Evolutionary conservation across 2,329 filamentous ascomycete genomes (phyloP).

Genomic region (Trichoderma harzianum): DNA sequence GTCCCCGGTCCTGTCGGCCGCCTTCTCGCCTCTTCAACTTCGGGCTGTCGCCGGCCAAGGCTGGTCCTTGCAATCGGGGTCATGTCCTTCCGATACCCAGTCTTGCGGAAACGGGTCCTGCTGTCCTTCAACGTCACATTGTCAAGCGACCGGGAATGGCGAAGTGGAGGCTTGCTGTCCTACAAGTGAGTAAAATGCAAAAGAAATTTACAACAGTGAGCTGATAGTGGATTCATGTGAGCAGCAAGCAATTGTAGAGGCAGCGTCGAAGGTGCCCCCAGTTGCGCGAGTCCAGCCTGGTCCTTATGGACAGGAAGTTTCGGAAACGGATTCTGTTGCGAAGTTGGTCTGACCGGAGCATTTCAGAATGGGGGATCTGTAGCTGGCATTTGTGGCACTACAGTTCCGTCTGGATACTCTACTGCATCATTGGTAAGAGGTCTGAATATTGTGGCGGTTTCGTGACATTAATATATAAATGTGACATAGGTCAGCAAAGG

Average conservation of each 20-base stretch:
- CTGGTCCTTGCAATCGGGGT: background rate
- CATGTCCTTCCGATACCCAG: background rate
- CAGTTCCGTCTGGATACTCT: background rate
- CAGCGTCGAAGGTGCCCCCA: background rate
- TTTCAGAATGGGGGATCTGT: background rate
- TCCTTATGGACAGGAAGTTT: conserved; percentile 10
- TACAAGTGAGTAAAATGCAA: background rate
- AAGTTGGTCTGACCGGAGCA: conserved; percentile 6
- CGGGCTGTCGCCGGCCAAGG: conserved; percentile 1
- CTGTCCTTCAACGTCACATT: background rate
- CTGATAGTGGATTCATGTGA: background rate
- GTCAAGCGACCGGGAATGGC: conserved; percentile 1
- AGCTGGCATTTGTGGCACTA: background rate
- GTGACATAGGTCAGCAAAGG: background rate
- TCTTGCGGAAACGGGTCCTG: conserved; percentile 6
- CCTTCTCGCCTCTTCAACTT: background rate
- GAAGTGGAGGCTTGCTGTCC: conserved; percentile 6
- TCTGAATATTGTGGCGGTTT: background rate
- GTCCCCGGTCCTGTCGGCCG: background rate
- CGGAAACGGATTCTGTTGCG: conserved; percentile 6
- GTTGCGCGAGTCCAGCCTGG: conserved; percentile 2
- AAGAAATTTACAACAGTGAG: accelerated
- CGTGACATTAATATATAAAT: background rate
- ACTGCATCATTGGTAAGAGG: conserved; percentile 1
- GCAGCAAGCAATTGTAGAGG: conserved; percentile 7